Conservation (phyloP, 371 early-diverging fungal genomes). For the Mortierella sp. region DNA sequence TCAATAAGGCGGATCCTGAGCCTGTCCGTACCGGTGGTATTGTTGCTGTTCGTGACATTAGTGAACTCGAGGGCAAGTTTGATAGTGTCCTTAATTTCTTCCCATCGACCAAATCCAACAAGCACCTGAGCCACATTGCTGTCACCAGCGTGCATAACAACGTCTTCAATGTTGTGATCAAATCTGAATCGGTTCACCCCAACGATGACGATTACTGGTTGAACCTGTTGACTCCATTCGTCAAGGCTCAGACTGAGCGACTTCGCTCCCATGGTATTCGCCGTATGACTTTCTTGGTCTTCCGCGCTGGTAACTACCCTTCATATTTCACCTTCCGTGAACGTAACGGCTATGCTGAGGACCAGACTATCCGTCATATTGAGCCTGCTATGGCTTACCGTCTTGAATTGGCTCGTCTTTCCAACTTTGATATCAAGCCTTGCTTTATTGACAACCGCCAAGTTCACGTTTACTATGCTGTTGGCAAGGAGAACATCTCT, state of each 20-base stretch:
- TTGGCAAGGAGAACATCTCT: conserved; percentile 92
- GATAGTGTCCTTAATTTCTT: conserved; percentile 69
- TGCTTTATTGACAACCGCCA: conserved; percentile 93
- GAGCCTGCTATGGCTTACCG: conserved; percentile 98
- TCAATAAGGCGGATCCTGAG: conserved; percentile 73
- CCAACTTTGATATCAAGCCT: conserved; percentile 96
- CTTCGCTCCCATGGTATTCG: conserved; percentile 87
- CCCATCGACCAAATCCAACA: conserved; percentile 48
- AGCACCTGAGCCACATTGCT: conserved; percentile 35
- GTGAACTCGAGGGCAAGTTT: conserved; percentile 66
- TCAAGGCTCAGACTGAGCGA: conserved; percentile 64
- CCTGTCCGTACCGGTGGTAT: conserved; percentile 80
- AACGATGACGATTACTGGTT: conserved; percentile 75
- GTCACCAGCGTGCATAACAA: conserved; percentile 47
- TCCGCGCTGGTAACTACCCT: conserved; percentile 85
- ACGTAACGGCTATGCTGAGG: conserved; percentile 86
- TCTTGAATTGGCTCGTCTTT: conserved; percentile 92
- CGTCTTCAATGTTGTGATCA: conserved; percentile 80
- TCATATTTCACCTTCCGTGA: conserved; percentile 98
- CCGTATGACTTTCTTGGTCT: conserved; percentile 92
- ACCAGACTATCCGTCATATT: conserved; percentile 95
- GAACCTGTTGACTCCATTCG: conserved; percentile 69
- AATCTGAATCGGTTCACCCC: conserved; percentile 80
- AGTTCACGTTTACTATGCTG: conserved; percentile 96
- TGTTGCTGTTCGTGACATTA: conserved; percentile 69